Evolutionary conservation across 768 basidiomycete genomes (phyloP), one percentile per base, ranked within the genome.

Genomic region (Suillus weaverae): DNA sequence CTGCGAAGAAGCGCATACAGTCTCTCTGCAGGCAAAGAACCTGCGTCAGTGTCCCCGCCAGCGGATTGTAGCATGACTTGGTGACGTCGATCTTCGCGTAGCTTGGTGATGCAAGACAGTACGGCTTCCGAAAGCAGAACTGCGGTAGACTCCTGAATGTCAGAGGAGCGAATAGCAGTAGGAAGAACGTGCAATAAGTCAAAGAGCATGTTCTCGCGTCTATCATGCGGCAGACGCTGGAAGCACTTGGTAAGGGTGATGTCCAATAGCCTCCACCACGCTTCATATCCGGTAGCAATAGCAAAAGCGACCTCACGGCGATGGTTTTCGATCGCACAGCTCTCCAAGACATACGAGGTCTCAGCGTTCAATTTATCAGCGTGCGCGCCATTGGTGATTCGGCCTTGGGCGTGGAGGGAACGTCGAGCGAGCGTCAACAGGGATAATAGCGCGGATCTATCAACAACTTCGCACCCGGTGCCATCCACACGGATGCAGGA

Each of bases 161-260:
- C 88, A 13, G 81, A 76, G 0, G 88, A 89, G 36, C 83, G 84
- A 51, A 96, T 83, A 26, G 86, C 85, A 3, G 82, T 76, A 2
- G 95, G 91, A 26, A 97, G 82, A 26, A 92, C 88, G 69, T 92
- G 89, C 22, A 99, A 83, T 22, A 99, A 80, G 72, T 97, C 97
- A 69, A 97, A 94, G 6, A 97, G 81, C 81, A 97, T 90, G 66
- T 88, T 89, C 76, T 98, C 95, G 32, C 94, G 85, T 32, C 86
- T 87, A 64, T 94, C 91, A 66, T 89, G 86, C 0, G 92, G 90
- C 14, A 97, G 81, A 39, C 90, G 87, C 64, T 87, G 83, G 77
- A 97, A 97, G 63, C 94, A 93, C 71, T 94, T 94, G 36, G 88
- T 88, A 20, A 99, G 83, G 2, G 89, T 86, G 73, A 94, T 88